These are phyloP conservation scores for Cyberlindnera bimundalis DNA, from an alignment of 805 yeast genomes.

Conservation along the genomic window DNA sequence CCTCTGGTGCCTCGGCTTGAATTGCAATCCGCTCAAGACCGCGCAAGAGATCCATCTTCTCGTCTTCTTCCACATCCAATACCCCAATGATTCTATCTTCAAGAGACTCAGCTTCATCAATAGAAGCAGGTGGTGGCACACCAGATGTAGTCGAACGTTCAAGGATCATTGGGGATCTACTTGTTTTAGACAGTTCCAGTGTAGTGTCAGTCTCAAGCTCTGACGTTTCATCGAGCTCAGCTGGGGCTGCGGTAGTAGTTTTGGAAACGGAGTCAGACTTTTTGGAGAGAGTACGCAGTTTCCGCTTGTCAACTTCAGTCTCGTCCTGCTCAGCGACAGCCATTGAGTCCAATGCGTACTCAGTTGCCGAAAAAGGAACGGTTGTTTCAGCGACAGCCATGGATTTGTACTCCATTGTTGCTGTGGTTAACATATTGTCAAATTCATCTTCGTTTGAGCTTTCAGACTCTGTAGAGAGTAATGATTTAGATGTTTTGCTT, in stretches of 20 bases:
- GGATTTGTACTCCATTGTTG: background rate
- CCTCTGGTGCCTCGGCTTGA: conserved; percentile 6
- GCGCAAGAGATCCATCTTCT: conserved; percentile 4
- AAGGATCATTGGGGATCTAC: background rate
- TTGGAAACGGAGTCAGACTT: too few species aligned
- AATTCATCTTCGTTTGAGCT: background rate
- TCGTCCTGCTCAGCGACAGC: too few species aligned
- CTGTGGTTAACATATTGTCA: background rate
- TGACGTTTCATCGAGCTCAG: background rate
- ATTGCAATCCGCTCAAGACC: conserved; percentile 6
- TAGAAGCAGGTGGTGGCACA: too few species aligned
- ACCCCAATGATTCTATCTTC: conserved; percentile 2
- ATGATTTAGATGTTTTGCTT: conserved; percentile 10
- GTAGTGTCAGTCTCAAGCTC: background rate
- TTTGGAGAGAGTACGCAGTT: background rate
- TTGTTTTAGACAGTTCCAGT: background rate
- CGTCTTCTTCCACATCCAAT: background rate
- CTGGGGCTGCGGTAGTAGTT: background rate
- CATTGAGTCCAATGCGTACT: too few species aligned
- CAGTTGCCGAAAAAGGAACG: too few species aligned
- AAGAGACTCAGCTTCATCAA: background rate
- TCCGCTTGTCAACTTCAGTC: background rate
- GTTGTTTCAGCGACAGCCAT: too few species aligned
- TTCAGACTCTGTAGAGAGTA: background rate
- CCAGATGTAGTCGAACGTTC: background rate